These are phyloP conservation scores for Verruconis gallopava DNA, from an alignment of 2,329 filamentous ascomycete species.

Conservation along the genomic window DNA sequence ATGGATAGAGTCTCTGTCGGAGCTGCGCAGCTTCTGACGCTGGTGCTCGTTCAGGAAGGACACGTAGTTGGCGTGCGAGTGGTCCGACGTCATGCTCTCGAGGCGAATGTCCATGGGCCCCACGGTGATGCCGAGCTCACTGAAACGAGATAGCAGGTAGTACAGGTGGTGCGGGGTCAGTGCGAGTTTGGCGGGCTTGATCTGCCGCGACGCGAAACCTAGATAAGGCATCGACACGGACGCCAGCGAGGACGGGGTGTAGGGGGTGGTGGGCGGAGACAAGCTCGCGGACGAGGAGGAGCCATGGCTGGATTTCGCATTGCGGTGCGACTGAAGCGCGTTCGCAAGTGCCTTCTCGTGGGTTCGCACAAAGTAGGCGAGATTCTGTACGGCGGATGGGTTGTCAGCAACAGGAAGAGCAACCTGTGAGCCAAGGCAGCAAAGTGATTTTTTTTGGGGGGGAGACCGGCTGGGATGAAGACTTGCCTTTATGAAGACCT, in stretches of 20 bases:
- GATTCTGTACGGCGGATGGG: conserved; percentile 52
- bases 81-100: conserved; percentile 85
- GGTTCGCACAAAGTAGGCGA: conserved; percentile 89
- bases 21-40: conserved; percentile 62
- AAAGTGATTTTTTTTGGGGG: background rate
- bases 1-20: conserved; percentile 81
- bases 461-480: conserved; percentile 2
- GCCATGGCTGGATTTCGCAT: conserved; percentile 49
- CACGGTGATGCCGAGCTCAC: conserved; percentile 79
- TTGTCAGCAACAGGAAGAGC: background rate
- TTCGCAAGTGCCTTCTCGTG: conserved; percentile 97
- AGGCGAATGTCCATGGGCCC: conserved; percentile 93
- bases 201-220: conserved; percentile 68
- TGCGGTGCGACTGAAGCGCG: conserved; percentile 64
- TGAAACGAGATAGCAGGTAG: conserved; percentile 88
- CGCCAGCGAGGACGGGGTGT: conserved; percentile 55
- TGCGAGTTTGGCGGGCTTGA: conserved; percentile 83
- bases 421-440: conserved; percentile 4
- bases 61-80: conserved; percentile 81
- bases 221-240: conserved; percentile 76
- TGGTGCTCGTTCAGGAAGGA: conserved; percentile 83
- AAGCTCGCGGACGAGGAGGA: conserved; percentile 34
- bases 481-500: conserved; percentile 67
- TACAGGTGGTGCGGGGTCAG: conserved; percentile 94
- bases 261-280: conserved; percentile 39